These are phyloP conservation scores for Penicillium hordei DNA, from an alignment of 2,329 filamentous ascomycete species.

Conservation along the genomic window DNA sequence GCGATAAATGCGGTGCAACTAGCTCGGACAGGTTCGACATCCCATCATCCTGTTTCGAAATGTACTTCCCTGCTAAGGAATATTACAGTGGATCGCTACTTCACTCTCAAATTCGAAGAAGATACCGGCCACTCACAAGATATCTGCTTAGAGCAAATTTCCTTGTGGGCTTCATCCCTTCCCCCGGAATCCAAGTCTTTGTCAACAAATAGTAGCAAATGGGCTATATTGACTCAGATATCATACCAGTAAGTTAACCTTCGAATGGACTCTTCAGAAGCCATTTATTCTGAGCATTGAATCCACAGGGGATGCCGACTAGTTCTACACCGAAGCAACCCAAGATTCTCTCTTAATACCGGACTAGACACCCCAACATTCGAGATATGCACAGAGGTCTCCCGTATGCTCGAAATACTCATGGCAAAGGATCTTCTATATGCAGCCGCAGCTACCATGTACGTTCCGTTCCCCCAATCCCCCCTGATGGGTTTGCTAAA, in stretches of 20 bases:
- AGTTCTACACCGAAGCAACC: conserved; percentile 12
- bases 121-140: conserved; percentile 9
- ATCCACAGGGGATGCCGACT: conserved; percentile 14
- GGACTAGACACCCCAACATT: conserved; percentile 15
- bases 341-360: conserved; percentile 12
- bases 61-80: neutral
- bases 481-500: neutral
- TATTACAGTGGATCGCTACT: conserved; percentile 11
- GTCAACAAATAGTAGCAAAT: conserved; percentile 9
- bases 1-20: conserved; percentile 14
- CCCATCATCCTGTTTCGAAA: neutral
- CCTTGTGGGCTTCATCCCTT: conserved; percentile 9
- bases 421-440: conserved; percentile 19
- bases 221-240: conserved; percentile 15
- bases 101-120: conserved; percentile 11
- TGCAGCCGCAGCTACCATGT: conserved; percentile 12
- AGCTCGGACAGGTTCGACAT: conserved; percentile 14
- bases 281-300: neutral
- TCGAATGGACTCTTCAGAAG: no score
- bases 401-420: conserved; percentile 22
- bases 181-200: conserved; percentile 7
- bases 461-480: neutral
- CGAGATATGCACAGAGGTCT: conserved; percentile 19
- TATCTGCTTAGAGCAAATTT: conserved; percentile 15
- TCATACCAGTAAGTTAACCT: conserved; percentile 11